Percentiles rank a stretch among this genome's conserved stretches.
phyloP scores from a whole-genome alignment of 805 yeast genomes.

The Monosporozyma aerobia region DNA sequence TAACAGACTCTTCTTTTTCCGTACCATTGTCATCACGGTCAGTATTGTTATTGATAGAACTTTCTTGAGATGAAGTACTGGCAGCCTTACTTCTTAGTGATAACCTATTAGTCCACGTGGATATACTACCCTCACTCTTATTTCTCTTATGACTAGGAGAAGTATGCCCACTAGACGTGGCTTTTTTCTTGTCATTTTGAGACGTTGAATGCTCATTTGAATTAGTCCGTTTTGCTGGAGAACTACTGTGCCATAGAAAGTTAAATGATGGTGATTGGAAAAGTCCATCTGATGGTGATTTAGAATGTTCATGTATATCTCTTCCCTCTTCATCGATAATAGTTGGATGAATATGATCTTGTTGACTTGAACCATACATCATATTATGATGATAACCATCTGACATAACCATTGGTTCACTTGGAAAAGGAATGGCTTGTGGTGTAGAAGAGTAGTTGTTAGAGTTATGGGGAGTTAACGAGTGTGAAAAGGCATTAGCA shows the following conservation, averaged over 20 bases:
- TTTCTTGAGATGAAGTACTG: conserved; percentile 5
- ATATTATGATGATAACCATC: not conserved
- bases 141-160: conserved; percentile 11
- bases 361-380: not conserved
- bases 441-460: conserved; percentile 3
- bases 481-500: not conserved
- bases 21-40: not conserved
- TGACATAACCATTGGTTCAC: not conserved
- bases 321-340: not conserved
- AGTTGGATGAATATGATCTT: not conserved
- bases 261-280: conserved; percentile 22
- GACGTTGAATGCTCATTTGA: not conserved
- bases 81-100: conserved; percentile 6
- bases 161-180: not conserved
- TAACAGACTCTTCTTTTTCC: not conserved
- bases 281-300: conserved; percentile 4
- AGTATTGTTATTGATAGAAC: not conserved
- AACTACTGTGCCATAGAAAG: conserved; percentile 19
- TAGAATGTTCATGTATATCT: not conserved
- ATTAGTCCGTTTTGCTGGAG: conserved; percentile 4
- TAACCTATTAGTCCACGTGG: conserved; percentile 16
- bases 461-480: conserved; percentile 8
- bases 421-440: not conserved
- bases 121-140: conserved; percentile 13
- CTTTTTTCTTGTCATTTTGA: not conserved